A percentile compares a stretch with the other conserved stretches of the same genome.
Evolutionary conservation across 2,329 filamentous ascomycete species (phyloP).

Genomic region (Albifimbria verrucaria): DNA sequence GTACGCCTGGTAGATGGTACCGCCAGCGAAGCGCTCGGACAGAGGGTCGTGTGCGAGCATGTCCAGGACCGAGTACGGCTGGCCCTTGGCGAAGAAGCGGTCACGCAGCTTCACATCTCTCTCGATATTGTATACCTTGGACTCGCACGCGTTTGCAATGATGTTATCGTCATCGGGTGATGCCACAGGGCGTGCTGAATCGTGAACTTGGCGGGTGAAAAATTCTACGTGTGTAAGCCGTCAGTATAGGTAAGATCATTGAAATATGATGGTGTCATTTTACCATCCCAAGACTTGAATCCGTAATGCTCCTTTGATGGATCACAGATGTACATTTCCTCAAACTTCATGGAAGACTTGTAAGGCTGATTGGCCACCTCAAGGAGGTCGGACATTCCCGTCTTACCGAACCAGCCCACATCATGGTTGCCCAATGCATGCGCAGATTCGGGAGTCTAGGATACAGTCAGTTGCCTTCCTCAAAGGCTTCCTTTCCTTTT

Average conservation of each 20-base stretch:
- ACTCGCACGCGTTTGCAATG: slow-evolving; percentile 65
- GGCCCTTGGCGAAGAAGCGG: slow-evolving; percentile 65
- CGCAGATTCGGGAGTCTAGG: slow-evolving; percentile 49
- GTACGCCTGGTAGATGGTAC: slow-evolving; percentile 69
- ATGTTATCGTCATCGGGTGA: slow-evolving; percentile 48
- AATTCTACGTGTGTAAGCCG: slow-evolving; percentile 40
- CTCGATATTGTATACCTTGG: slow-evolving; percentile 51
- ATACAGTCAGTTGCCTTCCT: not conserved
- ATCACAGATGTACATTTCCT: slow-evolving; percentile 61
- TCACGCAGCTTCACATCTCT: slow-evolving; percentile 52
- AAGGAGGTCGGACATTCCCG: slow-evolving; percentile 45
- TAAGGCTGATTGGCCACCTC: slow-evolving; percentile 46
- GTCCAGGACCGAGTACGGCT: slow-evolving; percentile 63
- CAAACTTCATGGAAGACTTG: slow-evolving; percentile 43
- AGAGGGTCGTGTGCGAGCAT: slow-evolving; percentile 59
- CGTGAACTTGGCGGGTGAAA: slow-evolving; percentile 58
- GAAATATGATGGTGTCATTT: not conserved
- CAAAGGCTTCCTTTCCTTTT: not conserved
- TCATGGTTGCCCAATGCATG: slow-evolving; percentile 41
- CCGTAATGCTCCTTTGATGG: slow-evolving; percentile 51
- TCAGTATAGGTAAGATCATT: too few species aligned
- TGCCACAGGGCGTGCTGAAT: slow-evolving; percentile 54
- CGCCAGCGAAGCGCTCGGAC: slow-evolving; percentile 54
- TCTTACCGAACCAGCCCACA: slow-evolving; percentile 54
- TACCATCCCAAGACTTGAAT: slow-evolving; percentile 64